Evolutionary conservation across 345 rosid genomes (phyloP), one percentile per base, ranked within the genome.

Genomic region (Citrus glauca): DNA sequence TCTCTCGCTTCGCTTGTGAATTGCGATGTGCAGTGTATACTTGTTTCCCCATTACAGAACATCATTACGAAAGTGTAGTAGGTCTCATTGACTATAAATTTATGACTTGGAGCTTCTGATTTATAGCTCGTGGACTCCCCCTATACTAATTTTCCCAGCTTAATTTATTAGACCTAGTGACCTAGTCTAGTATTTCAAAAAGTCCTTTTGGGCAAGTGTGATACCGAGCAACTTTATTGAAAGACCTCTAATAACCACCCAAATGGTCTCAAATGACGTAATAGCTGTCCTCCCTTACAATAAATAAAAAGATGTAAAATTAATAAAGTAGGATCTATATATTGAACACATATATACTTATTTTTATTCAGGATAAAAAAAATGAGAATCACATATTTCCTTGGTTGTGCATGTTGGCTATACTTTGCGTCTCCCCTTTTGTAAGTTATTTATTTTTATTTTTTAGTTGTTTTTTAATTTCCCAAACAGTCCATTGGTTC

Each of bases 11-110:
- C 5, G 17, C 50, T 45, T 45, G 50, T 45, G 50, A 45, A 45
- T 13, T 70, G 25, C 71, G 76, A 74, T 74, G 71, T 38, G 9
- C 30, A 59, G 3, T 62, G 56, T 57, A 45, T 30, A 72, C 73
- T 73, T 76, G 77, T 80, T 81, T 85, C 71, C 75, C 60, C n/a
- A 76, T 82, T 67, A 73, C 78, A 56, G 45, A 65, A 45, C 71
- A 64, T 80, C 80, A 75, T 65, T 67, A 69, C 50, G 20, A 73
- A 38, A 25, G 50, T 32, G 70, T 27, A 42, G 28, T 60, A 22
- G 66, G 71, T 77, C 61, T 73, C 30, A 76, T 79, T 83, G 85
- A 78, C 74, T 50, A 28, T 75, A 61, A 79, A 73, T 76, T 72
- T 59, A 75, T 78, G 22, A 17, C 57, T 69, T 64, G 35, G 78